Conservation (phyloP, 805 yeast species). For the Pichia exigua region DNA sequence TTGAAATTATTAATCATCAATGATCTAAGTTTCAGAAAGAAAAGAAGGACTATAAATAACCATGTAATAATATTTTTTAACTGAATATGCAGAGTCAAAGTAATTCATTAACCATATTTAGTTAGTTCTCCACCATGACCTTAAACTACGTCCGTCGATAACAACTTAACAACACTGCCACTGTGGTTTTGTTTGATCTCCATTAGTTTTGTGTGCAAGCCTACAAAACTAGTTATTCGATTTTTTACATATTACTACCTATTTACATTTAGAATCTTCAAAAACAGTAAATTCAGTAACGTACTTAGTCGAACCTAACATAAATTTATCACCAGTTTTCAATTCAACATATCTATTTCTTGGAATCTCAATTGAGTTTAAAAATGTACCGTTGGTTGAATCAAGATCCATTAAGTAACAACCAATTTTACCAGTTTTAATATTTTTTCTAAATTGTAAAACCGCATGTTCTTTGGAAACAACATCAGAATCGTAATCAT, state of each 20-base stretch:
- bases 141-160: too few species aligned
- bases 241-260: not conserved
- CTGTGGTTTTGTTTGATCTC: too few species aligned
- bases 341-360: constrained; percentile 20
- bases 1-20: constrained; percentile 1
- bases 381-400: constrained; percentile 26
- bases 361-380: constrained; percentile 22
- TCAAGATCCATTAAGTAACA: constrained; percentile 23
- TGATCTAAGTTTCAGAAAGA: not conserved
- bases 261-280: constrained; percentile 1
- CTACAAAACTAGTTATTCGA: not conserved
- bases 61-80: too few species aligned
- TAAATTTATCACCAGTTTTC: constrained; percentile 18
- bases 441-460: constrained; percentile 20
- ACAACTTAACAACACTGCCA: too few species aligned
- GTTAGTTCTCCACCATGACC: too few species aligned
- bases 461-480: constrained; percentile 26
- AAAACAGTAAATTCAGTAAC: constrained; percentile 20
- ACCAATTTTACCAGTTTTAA: not conserved
- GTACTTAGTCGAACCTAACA: constrained; percentile 22
- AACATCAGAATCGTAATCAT: constrained; percentile 13
- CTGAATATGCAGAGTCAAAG: too few species aligned
- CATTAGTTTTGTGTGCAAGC: too few species aligned
- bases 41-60: not conserved
- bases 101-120: too few species aligned